Percentiles rank a stretch among this genome's conserved stretches.
These are phyloP conservation scores for Aspergillus transmontanensis DNA, from an alignment of 2,329 filamentous ascomycete genomes.

Conservation along the genomic window DNA sequence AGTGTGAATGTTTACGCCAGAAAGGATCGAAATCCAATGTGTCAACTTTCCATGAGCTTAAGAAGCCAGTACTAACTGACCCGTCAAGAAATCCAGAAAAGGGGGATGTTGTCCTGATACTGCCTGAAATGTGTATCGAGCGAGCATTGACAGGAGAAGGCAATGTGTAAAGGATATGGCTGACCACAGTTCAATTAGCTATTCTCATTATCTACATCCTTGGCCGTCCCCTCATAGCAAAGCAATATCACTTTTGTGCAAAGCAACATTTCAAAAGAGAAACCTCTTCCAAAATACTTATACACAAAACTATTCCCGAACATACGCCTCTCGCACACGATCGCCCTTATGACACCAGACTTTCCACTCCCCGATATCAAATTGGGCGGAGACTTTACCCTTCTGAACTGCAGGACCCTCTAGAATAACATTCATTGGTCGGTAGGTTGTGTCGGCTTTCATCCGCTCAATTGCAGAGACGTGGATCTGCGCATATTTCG, in stretches of 20 bases:
- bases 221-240: not conserved
- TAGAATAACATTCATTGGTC: conserved; percentile 72
- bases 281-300: not conserved
- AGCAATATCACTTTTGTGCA: not conserved
- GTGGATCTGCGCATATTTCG: conserved; percentile 67
- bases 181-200: not conserved
- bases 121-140: too few species aligned
- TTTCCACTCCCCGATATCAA: conserved; percentile 19
- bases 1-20: not conserved
- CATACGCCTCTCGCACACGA: conserved; percentile 17
- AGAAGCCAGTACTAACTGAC: too few species aligned
- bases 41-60: too few species aligned
- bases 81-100: not conserved
- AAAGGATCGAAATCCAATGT: not conserved
- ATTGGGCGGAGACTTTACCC: not conserved
- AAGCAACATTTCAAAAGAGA: not conserved
- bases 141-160: not conserved
- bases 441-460: conserved; percentile 61
- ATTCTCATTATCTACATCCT: not conserved
- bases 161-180: not conserved
- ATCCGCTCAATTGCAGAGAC: conserved; percentile 70
- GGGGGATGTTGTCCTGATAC: not conserved
- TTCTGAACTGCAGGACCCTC: not conserved
- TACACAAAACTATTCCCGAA: conserved; percentile 3
- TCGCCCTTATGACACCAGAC: conserved; percentile 17